phyloP scores from a whole-genome alignment of 371 early-diverging fungal species.

The Actinomucor elegans region DNA sequence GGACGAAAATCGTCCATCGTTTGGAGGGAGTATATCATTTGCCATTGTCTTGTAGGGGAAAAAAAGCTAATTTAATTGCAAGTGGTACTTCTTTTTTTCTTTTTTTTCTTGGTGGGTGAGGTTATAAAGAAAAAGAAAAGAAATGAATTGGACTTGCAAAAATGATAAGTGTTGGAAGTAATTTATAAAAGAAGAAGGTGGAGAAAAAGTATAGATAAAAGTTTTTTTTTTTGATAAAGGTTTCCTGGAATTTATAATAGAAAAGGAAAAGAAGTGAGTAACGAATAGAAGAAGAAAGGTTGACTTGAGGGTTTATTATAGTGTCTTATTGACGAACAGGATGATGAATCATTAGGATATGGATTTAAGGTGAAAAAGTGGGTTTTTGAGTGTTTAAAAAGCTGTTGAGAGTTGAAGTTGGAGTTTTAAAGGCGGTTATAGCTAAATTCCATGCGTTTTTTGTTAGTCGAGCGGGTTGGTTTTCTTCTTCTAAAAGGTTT shows the following conservation, averaged over 20 bases:
- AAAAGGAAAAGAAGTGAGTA: not conserved
- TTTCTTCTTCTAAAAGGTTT: not conserved
- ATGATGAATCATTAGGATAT: conserved; percentile 1
- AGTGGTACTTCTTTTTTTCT: conserved; percentile 14
- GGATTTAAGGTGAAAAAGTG: not conserved
- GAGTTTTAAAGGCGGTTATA: too few species aligned
- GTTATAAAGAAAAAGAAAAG: conserved; percentile 6
- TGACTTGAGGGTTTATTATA: not conserved
- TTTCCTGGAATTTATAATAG: not conserved
- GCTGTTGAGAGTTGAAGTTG: not conserved
- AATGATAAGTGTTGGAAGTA: conserved; percentile 4
- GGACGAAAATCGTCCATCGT: conserved; percentile 3
- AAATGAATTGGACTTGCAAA: conserved; percentile 5
- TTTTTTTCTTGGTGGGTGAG: conserved; percentile 10
- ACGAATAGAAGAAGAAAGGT: not conserved
- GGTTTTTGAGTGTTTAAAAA: not conserved
- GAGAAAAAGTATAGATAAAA: not conserved
- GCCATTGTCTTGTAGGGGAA: conserved; percentile 10
- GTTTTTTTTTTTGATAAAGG: conserved; percentile 1
- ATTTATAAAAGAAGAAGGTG: not conserved
- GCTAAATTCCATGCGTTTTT: too few species aligned
- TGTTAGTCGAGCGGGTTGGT: not conserved
- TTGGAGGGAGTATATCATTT: conserved; percentile 5
- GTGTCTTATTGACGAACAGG: not conserved
- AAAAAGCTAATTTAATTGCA: not conserved